Evolutionary conservation across 169 alveolate genomes (phyloP), one percentile per base, ranked within the genome.

Genomic region (Plasmodium sp.): DNA sequence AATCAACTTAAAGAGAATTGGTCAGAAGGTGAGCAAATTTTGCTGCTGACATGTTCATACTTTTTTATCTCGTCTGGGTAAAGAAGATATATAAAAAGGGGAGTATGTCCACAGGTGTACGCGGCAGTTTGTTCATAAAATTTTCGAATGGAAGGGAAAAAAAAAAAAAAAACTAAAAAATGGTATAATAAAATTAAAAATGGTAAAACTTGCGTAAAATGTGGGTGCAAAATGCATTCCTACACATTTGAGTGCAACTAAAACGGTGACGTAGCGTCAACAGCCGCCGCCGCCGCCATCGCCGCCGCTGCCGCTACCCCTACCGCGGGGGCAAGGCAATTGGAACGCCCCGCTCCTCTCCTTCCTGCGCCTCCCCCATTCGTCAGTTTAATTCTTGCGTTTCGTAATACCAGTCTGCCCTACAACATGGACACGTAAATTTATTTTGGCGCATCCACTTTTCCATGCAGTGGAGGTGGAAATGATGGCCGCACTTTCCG

Each of bases 401-500:
- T 56, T 85, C 85, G 48, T 85, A 85, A 85, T 67, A 75, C 93
- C 93, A 85, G 71, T 75, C 93, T 51, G 93, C 93, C 80, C 93
- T 75, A 54, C 93, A 85, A 85, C 93, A 85, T n/a, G 93, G 93
- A 43, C 93, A 85, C 7, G 93, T 85, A 51, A 85, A 54, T 54
- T 85, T 85, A 22, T 85, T 85, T 51, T 85, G 84, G 33, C 56
- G 39, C n/a, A 85, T 85, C 98, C 98, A 96, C 92, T 96, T 96
- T 81, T 96, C 97, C 92, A 96, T 96, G 92, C 98, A 96, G 84
- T 96, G 98, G 45, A 96, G 96, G 92, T 96, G 98, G 80, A 96
- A 96, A 84, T 96, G 94, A 93, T 96, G 98, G 7, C 98, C 98
- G 88, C 98, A 96, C 62, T 94, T 96, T 51, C 98, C 98, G 81